Base-by-base conservation (phyloP, 352 stramenopile genomes). In the Pythium monospermum region DNA sequence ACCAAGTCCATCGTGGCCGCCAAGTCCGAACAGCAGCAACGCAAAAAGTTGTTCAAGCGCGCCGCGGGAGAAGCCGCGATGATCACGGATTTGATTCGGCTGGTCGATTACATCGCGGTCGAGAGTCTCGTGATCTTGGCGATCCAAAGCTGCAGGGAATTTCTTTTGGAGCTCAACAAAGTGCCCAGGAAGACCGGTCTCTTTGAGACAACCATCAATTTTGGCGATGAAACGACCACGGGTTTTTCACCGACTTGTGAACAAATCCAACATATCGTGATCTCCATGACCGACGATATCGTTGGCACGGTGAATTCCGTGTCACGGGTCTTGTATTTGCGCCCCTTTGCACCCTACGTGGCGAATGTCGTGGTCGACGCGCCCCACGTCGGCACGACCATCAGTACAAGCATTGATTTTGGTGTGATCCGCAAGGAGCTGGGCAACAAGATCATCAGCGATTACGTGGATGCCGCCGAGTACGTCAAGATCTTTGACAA, bases 181-280 rank as follows among this genome's bases (percentile, higher is more conserved):
- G 65, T 86, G 1, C 73, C 82, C 2, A 69, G 83, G 13, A 93
- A 96, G 53, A 94, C 84, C 0, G 92, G 93, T n/a, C 61, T 97
- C 10, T 98, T 98, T 33, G 89, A 97, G 58, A 97, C 93, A 10
- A 96, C 85, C 3, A 89, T 98, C 31, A 83, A 82, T 35, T 98
- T 98, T 47, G 81, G 74, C 28, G 75, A 91, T 15, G 64, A 81
- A 19, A 64, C 50, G 11, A 96, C 85, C 7, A 53, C 54, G 2
- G 66, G 81, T 15, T 98, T 98, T 55, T 59, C 64, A 2, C 92
- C 92, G 1, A 95, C 88, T 21, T 83, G 77, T 52, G 70, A 95
- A 44, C 84, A 97, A 40, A 96, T 97, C 50, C 72, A 94, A 48
- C 74, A 80, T 36, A 93, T 95, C 6, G 71, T 98, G 8, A 69